Evolutionary conservation across 2,329 filamentous ascomycete genomes (phyloP).

Genomic region (Fusarium caatingaense): DNA sequence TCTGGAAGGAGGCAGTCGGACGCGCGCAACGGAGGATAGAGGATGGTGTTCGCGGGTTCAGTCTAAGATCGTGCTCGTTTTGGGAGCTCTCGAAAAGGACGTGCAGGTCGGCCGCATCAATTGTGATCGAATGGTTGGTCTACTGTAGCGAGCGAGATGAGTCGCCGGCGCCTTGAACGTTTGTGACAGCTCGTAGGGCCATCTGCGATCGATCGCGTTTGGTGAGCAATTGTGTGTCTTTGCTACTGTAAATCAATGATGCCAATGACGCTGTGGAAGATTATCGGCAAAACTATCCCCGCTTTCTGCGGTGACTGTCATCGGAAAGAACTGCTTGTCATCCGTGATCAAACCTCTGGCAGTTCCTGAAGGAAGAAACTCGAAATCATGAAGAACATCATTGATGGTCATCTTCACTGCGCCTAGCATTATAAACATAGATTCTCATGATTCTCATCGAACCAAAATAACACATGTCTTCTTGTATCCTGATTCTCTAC

Average conservation of each 20-base stretch:
- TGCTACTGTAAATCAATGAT: neutral
- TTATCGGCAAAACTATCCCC: neutral
- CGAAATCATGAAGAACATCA: neutral
- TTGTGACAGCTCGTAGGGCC: too few species aligned
- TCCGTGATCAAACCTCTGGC: fast-evolving
- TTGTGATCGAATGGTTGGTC: neutral
- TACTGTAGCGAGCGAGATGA: neutral
- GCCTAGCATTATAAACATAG: neutral
- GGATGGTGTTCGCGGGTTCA: neutral
- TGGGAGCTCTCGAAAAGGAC: neutral
- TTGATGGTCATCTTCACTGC: neutral
- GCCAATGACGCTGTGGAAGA: neutral
- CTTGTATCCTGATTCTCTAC: neutral
- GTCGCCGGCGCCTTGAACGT: fast-evolving
- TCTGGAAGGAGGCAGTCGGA: neutral
- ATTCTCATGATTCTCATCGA: fast-evolving
- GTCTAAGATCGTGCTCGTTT: neutral
- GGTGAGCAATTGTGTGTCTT: neutral
- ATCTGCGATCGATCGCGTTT: neutral
- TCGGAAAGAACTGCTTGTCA: fast-evolving
- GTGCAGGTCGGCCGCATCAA: neutral
- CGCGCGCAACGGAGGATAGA: neutral
- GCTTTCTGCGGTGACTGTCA: neutral
- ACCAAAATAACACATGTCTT: fast-evolving
- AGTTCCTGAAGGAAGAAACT: neutral